Evolutionary conservation across 305 asterid species (phyloP).

Genomic region (Caryopteris hybrid): DNA sequence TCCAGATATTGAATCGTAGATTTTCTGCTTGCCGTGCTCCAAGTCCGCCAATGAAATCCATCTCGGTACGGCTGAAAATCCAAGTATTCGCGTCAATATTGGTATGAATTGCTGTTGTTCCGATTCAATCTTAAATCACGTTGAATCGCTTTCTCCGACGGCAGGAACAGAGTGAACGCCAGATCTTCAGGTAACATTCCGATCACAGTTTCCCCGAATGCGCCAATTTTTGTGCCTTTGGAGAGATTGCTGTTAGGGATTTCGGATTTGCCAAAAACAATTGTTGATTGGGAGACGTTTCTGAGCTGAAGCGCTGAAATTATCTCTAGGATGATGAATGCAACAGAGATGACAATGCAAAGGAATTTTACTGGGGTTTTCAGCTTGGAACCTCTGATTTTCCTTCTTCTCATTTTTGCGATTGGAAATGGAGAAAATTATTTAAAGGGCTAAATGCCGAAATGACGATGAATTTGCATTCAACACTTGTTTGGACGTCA

Average conservation of each 20-base stretch:
- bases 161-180: constrained; percentile 75
- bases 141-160: constrained; percentile 60
- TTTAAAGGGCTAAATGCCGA: neutral
- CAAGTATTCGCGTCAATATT: constrained; percentile 56
- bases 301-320: constrained; percentile 46
- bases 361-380: constrained; percentile 39
- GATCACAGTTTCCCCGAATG: constrained; percentile 52
- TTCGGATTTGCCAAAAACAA: constrained; percentile 13
- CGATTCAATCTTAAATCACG: constrained; percentile 45
- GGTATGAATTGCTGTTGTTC: constrained; percentile 53
- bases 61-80: constrained; percentile 67
- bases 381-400: constrained; percentile 19
- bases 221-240: constrained; percentile 33
- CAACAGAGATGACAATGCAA: constrained; percentile 33
- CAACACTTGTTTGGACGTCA: no score
- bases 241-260: neutral
- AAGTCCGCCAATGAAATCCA: constrained; percentile 42
- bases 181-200: constrained; percentile 79
- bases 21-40: constrained; percentile 34
- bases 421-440: neutral
- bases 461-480: neutral
- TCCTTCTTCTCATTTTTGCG: constrained; percentile 29
- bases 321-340: constrained; percentile 39
- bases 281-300: constrained; percentile 19
- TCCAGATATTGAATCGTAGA: constrained; percentile 67